Conservation (phyloP, 2,329 filamentous ascomycete species). For the Penicillium decumbens region DNA sequence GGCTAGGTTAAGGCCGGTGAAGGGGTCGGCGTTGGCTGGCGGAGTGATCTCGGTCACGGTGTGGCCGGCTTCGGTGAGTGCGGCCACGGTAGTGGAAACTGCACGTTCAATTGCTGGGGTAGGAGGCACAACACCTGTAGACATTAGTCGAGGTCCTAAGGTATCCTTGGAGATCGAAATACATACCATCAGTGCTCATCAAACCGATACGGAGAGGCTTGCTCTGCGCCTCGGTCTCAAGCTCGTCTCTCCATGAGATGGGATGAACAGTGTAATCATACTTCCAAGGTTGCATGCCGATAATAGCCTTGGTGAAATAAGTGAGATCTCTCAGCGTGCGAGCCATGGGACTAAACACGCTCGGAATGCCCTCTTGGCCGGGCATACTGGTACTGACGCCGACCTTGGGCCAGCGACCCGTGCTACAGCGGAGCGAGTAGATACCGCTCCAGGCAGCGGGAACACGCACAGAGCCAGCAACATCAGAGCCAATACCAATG, state of each 20-base stretch:
- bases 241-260: conserved; percentile 66
- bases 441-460: conserved; percentile 88
- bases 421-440: conserved; percentile 81
- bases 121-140: conserved; percentile 68
- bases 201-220: conserved; percentile 70
- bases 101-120: conserved; percentile 78
- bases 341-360: conserved; percentile 89
- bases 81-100: conserved; percentile 63
- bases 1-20: conserved; percentile 70
- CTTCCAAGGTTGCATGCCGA: conserved; percentile 80
- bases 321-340: conserved; percentile 74
- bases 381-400: conserved; percentile 84
- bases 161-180: neutral
- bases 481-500: conserved; percentile 86
- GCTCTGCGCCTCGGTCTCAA: conserved; percentile 56
- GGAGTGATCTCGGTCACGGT: conserved; percentile 63
- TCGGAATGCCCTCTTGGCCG: conserved; percentile 83
- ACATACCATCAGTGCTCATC: conserved; percentile 64
- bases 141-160: neutral
- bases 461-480: conserved; percentile 79
- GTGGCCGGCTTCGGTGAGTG: conserved; percentile 68
- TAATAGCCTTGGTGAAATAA: conserved; percentile 75
- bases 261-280: conserved; percentile 85
- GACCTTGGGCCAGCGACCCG: conserved; percentile 82
- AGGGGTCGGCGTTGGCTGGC: conserved; percentile 69